phyloP scores from a whole-genome alignment of 2,329 filamentous ascomycete genomes.

The Ophiostoma sp. region DNA sequence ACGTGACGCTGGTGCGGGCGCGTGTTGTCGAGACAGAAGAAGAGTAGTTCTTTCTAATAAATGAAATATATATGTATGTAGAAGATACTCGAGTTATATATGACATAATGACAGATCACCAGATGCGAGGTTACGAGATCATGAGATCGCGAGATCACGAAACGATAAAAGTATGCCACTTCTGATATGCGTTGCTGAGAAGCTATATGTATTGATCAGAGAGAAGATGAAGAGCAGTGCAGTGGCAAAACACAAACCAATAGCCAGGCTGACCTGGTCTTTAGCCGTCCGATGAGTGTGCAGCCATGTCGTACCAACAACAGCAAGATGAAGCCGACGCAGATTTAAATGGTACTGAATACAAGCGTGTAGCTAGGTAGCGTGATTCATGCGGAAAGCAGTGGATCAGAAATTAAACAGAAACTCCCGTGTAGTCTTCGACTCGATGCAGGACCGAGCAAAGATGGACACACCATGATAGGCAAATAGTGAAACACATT shows the following conservation, averaged over 20 bases:
- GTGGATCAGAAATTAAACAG: neutral
- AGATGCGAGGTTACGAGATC: no score
- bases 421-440: neutral
- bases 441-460: neutral
- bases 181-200: neutral
- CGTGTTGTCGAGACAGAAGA: conserved; percentile 53
- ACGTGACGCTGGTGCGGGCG: conserved; percentile 74
- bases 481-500: neutral
- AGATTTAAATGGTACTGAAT: neutral
- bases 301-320: neutral
- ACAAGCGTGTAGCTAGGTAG: neutral
- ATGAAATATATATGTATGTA: no score
- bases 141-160: neutral
- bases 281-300: neutral
- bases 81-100: no score
- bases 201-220: neutral
- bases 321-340: neutral
- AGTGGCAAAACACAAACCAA: neutral
- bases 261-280: neutral
- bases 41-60: neutral
- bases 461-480: neutral
- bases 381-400: neutral
- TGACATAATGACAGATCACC: no score
- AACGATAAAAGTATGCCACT: neutral
- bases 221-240: neutral